These are phyloP conservation scores for Trypanosoma avium DNA, from an alignment of 208 protist species.

Conservation along the genomic window DNA sequence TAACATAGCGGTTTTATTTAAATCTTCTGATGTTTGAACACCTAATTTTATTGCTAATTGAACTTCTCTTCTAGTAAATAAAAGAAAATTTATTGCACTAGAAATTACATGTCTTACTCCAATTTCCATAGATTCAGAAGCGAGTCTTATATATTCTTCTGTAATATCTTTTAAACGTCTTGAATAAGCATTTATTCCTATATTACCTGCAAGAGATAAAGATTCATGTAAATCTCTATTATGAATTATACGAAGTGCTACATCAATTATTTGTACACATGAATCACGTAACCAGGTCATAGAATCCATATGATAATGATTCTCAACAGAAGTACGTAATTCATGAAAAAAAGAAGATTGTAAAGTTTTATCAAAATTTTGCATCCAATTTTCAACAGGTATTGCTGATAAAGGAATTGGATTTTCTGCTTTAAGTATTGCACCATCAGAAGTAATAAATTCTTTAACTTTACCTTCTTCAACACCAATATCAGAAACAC, in stretches of 20 bases:
- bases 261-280: conserved; percentile 65
- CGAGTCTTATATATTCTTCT: conserved; percentile 53
- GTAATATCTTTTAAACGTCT: conserved; percentile 50
- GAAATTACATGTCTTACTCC: conserved; percentile 27
- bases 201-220: conserved; percentile 46
- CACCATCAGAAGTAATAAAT: conserved; percentile 58
- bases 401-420: conserved; percentile 45
- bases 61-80: conserved; percentile 54
- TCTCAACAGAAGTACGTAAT: conserved; percentile 42
- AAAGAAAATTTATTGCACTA: conserved; percentile 55
- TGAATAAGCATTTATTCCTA: conserved; percentile 52
- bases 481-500: conserved; percentile 42
- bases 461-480: conserved; percentile 36
- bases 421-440: conserved; percentile 33
- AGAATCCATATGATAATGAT: conserved; percentile 36
- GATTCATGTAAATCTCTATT: conserved; percentile 60
- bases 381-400: conserved; percentile 67
- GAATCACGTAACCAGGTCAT: conserved; percentile 51
- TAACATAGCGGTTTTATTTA: conserved; percentile 70
- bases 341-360: conserved; percentile 50
- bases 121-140: conserved; percentile 17
- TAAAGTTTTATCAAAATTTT: conserved; percentile 55
- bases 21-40: conserved; percentile 47
- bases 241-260: conserved; percentile 73
- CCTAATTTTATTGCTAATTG: conserved; percentile 41